phyloP scores from a whole-genome alignment of 108 stramenopile genomes.

The Aurantiochytrium sp. region DNA sequence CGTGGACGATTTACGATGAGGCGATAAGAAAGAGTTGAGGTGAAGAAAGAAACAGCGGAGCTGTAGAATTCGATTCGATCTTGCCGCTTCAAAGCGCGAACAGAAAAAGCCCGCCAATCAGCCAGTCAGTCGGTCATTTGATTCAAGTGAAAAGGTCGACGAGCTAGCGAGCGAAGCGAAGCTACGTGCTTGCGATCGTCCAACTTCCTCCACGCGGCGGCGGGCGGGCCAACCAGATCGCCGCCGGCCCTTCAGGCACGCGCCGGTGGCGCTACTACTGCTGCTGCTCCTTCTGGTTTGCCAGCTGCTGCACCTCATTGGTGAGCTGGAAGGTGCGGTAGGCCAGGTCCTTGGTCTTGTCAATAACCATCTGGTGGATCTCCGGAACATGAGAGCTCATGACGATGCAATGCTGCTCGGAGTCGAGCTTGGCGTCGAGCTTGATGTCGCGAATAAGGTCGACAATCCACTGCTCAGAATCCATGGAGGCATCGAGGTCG shows the following conservation, averaged over 20 bases:
- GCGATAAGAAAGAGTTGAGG: background rate
- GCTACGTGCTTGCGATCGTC: too few relatives aligned
- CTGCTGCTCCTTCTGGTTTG: background rate
- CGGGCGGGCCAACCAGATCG: too few relatives aligned
- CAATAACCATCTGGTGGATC: constrained; percentile 84
- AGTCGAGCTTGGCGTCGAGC: constrained; percentile 93
- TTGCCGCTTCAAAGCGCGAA: too few relatives aligned
- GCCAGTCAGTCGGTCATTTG: too few relatives aligned
- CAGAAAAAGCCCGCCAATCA: too few relatives aligned
- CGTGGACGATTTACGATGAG: too few relatives aligned
- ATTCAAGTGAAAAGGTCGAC: too few relatives aligned
- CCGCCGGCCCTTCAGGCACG: too few relatives aligned
- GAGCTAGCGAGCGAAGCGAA: too few relatives aligned
- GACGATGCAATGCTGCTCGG: constrained; percentile 80
- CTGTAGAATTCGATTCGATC: too few relatives aligned
- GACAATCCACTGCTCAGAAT: constrained; percentile 96
- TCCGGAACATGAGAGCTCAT: constrained; percentile 73
- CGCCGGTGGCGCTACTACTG: background rate
- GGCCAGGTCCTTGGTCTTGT: constrained; percentile 87
- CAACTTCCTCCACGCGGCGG: too few relatives aligned
- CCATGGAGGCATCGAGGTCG: constrained; percentile 73
- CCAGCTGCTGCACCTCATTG: constrained; percentile 18
- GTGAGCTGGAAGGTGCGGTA: constrained; percentile 37
- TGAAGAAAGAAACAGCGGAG: background rate
- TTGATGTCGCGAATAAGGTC: constrained; percentile 86